A percentile compares a stretch with the other conserved stretches of the same genome.
Conservation (phyloP, 495 filamentous ascomycete species). For the Hypoxylon lienhwacheense region DNA sequence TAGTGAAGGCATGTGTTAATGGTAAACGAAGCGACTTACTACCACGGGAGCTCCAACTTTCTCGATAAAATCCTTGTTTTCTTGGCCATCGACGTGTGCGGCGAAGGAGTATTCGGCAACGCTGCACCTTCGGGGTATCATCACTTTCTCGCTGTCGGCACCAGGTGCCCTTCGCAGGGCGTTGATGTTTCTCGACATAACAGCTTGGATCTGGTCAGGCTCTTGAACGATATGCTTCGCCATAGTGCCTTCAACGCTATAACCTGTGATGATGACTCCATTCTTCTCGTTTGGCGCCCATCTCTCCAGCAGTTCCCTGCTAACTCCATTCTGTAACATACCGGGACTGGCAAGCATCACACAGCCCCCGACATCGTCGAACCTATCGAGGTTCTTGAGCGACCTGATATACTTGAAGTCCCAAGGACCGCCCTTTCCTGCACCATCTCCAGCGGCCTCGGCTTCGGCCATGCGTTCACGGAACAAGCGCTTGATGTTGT, state of each 20-base stretch:
- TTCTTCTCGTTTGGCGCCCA: constrained; percentile 96
- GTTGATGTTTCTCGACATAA: constrained; percentile 72
- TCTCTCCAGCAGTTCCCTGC: constrained; percentile 84
- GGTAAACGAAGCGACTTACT: constrained; percentile 55
- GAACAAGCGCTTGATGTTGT: constrained; percentile 93
- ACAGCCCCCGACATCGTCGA: constrained; percentile 93
- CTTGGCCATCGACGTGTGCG: constrained; percentile 93
- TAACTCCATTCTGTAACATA: constrained; percentile 96
- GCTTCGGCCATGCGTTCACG: constrained; percentile 84
- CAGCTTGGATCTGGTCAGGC: constrained; percentile 86
- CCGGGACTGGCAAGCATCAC: constrained; percentile 96
- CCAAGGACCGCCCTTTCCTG: constrained; percentile 85
- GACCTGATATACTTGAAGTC: constrained; percentile 91
- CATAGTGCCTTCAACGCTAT: constrained; percentile 98
- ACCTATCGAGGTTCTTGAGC: constrained; percentile 87
- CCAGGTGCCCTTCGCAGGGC: constrained; percentile 59
- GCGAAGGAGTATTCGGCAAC: constrained; percentile 93
- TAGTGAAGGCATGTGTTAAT: constrained; percentile 19
- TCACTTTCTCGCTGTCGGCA: constrained; percentile 70
- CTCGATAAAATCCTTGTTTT: constrained; percentile 94
- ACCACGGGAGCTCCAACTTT: constrained; percentile 89
- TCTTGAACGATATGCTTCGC: constrained; percentile 91
- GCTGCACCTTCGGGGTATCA: constrained; percentile 90
- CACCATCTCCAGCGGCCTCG: constrained; percentile 68
- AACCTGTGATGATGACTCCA: constrained; percentile 95